A percentile compares a stretch with the other conserved stretches of the same genome.
Evolutionary conservation across 345 rosid genomes (phyloP).

Genomic region (Cochlearia excelsa): DNA sequence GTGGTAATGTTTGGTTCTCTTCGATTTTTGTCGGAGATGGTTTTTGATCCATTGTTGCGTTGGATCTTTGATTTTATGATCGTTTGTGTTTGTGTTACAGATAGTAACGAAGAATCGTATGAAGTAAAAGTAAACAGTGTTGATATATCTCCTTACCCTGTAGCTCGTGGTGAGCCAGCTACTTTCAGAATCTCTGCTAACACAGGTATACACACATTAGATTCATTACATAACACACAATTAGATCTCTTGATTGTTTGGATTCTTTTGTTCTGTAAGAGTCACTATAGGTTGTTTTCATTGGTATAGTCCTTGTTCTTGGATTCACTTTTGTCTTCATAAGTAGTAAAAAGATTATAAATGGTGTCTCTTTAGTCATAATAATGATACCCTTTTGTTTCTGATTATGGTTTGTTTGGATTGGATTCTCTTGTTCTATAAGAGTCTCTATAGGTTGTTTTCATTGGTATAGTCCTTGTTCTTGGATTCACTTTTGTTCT

Average conservation of each 20-base stretch:
- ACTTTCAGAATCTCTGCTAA: constrained; percentile 68
- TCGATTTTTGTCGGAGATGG: background rate
- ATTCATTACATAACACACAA: too few species aligned
- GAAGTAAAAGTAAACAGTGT: constrained; percentile 61
- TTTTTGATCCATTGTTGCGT: background rate
- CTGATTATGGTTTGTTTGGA: background rate
- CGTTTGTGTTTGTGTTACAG: constrained; percentile 38
- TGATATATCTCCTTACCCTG: constrained; percentile 63
- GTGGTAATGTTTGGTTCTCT: constrained; percentile 45
- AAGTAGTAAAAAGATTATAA: too few species aligned
- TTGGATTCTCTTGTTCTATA: background rate
- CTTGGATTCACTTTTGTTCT: too few species aligned
- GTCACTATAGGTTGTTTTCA: too few species aligned
- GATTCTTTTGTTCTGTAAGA: background rate
- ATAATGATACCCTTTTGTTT: too few species aligned
- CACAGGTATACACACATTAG: constrained; percentile 41
- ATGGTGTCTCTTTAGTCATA: too few species aligned
- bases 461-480: too few species aligned
- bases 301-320: too few species aligned
- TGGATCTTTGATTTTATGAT: background rate
- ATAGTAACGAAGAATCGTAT: constrained; percentile 47
- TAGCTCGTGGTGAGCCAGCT: constrained; percentile 51
- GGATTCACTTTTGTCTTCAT: too few species aligned
- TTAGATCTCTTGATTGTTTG: constrained; percentile 12
- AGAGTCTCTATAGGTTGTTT: background rate